These are phyloP conservation scores for Bolboschoenus planiculmis DNA, from an alignment of 176 grass and related monocot genomes.

Conservation along the genomic window DNA sequence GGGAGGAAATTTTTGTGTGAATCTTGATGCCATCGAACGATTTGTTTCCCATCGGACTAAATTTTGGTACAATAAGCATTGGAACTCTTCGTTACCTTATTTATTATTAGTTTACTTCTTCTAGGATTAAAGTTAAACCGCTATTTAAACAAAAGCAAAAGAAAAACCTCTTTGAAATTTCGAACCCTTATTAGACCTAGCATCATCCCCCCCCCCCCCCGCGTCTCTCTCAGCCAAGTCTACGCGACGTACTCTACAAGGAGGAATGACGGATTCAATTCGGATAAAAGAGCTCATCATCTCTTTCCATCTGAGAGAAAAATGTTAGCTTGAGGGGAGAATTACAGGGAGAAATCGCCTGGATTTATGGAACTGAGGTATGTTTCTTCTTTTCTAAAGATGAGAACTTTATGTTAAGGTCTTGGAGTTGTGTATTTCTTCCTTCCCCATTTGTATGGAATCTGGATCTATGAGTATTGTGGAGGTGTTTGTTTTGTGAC, in stretches of 20 bases:
- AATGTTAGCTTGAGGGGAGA: neutral
- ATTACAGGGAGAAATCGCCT: neutral
- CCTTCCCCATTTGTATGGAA: neutral
- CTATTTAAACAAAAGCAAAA: neutral
- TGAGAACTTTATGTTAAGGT: neutral
- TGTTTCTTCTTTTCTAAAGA: neutral
- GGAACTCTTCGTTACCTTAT: too few species aligned
- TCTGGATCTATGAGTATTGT: neutral
- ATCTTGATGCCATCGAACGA: too few species aligned
- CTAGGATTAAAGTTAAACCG: neutral
- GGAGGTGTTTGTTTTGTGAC: neutral
- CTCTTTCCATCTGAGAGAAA: neutral
- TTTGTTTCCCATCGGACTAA: too few species aligned
- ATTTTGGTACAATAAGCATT: too few species aligned
- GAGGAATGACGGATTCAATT: neutral
- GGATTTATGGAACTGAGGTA: conserved; percentile 1
- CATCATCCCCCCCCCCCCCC: neutral
- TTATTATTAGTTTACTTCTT: neutral
- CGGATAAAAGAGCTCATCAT: neutral
- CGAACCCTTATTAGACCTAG: neutral
- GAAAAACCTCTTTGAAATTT: neutral
- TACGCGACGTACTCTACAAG: conserved; percentile 29
- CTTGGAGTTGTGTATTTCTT: neutral
- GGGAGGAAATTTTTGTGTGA: too few species aligned
- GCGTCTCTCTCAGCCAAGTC: conserved; percentile 25